Conservation (phyloP, 2,329 filamentous ascomycete species). For the Geosmithia flava region DNA sequence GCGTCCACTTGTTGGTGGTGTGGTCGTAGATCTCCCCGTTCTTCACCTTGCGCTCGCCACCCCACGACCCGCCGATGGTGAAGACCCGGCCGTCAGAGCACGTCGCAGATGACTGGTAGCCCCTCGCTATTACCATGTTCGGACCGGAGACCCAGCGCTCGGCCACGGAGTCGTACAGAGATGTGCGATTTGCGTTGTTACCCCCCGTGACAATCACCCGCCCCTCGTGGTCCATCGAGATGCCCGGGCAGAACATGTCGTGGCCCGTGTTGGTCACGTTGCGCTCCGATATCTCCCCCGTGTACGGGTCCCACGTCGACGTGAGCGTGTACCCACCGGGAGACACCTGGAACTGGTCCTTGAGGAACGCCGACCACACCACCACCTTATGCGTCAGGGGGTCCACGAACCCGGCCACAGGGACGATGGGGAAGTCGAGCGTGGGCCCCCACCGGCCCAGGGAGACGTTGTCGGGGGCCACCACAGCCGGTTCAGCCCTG, state of each 20-base stretch:
- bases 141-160: constrained; percentile 24
- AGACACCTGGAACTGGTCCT: constrained; percentile 1
- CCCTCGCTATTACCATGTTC: constrained; percentile 32
- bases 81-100: constrained; percentile 42
- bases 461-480: constrained; percentile 7
- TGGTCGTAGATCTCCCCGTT: constrained; percentile 43
- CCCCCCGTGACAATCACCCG: constrained; percentile 42
- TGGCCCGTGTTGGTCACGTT: constrained; percentile 28
- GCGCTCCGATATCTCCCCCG: constrained; percentile 10
- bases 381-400: constrained; percentile 11
- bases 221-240: constrained; percentile 33
- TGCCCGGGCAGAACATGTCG: constrained; percentile 47
- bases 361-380: constrained; percentile 10
- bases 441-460: constrained; percentile 19
- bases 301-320: constrained; percentile 6
- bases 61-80: constrained; percentile 42
- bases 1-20: constrained; percentile 29
- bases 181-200: constrained; percentile 31
- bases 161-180: constrained; percentile 28
- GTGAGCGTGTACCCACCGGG: background rate
- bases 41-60: constrained; percentile 34
- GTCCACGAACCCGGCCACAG: constrained; percentile 16
- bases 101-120: constrained; percentile 39
- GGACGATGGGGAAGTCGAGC: constrained; percentile 21
- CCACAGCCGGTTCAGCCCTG: constrained; percentile 10